These are phyloP conservation scores for Bauhinia variegata DNA, from an alignment of 306 rosid genomes.

Conservation along the genomic window DNA sequence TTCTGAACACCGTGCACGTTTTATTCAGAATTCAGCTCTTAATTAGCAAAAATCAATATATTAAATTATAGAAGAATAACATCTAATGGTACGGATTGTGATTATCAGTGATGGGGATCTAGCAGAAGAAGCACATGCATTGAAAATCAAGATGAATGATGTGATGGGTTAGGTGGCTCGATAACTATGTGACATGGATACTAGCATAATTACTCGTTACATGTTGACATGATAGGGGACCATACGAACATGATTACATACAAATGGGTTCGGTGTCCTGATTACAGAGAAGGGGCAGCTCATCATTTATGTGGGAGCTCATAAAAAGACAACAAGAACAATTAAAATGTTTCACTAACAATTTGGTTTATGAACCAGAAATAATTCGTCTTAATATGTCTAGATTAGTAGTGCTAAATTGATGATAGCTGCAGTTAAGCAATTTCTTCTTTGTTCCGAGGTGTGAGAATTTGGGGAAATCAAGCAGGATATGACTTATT, in stretches of 20 bases:
- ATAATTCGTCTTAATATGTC: conserved; percentile 24
- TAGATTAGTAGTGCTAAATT: conserved; percentile 16
- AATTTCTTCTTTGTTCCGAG: conserved; percentile 25
- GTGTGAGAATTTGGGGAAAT: conserved; percentile 1
- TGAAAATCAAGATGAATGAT: conserved; percentile 49
- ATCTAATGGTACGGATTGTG: neutral
- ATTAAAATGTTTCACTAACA: conserved; percentile 30
- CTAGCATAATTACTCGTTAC: conserved; percentile 45
- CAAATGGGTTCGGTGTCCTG: conserved; percentile 41
- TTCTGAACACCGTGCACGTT: conserved; percentile 34
- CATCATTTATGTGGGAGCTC: conserved; percentile 35
- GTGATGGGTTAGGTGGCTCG: conserved; percentile 66
- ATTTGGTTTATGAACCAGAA: conserved; percentile 18
- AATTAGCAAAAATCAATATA: no score
- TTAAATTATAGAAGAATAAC: neutral
- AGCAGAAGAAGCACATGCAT: conserved; percentile 59
- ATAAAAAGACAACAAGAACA: conserved; percentile 42
- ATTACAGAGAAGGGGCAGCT: conserved; percentile 15
- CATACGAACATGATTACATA: conserved; percentile 42
- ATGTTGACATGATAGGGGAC: conserved; percentile 67
- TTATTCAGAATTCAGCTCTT: conserved; percentile 17
- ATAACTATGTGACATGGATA: conserved; percentile 53
- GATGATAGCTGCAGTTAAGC: conserved; percentile 21
- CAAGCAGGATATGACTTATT: no score
- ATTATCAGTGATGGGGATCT: conserved; percentile 47